A percentile compares a stretch with the other conserved stretches of the same genome.
phyloP scores from a whole-genome alignment of 352 stramenopile genomes.

The Phytophthora uliginosa region DNA sequence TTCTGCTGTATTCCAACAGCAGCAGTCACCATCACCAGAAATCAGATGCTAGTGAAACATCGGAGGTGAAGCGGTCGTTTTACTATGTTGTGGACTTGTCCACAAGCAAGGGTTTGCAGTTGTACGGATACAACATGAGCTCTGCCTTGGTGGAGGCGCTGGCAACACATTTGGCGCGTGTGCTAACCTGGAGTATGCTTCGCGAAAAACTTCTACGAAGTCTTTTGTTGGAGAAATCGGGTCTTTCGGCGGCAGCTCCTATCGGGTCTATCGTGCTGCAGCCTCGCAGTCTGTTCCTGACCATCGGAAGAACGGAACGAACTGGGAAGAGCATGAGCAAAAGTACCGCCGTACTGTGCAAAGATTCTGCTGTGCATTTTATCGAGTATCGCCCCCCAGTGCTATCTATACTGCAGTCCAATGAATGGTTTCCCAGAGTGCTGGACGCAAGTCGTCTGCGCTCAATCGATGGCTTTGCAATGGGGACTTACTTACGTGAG shows the following conservation, averaged over 20 bases:
- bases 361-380: slow-evolving; percentile 67
- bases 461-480: slow-evolving; percentile 56
- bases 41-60: slow-evolving; percentile 7
- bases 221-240: slow-evolving; percentile 72
- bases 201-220: slow-evolving; percentile 68
- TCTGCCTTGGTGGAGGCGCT: slow-evolving; percentile 66
- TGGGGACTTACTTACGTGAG: slow-evolving; percentile 70
- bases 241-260: slow-evolving; percentile 55
- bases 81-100: slow-evolving; percentile 85
- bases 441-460: slow-evolving; percentile 54
- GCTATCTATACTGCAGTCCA: slow-evolving; percentile 55
- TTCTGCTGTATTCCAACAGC: slow-evolving; percentile 58
- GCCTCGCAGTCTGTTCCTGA: slow-evolving; percentile 58
- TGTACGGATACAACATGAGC: slow-evolving; percentile 89
- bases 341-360: slow-evolving; percentile 44
- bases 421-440: slow-evolving; percentile 52
- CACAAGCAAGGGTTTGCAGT: slow-evolving; percentile 53
- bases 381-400: slow-evolving; percentile 63
- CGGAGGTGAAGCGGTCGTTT: slow-evolving; percentile 64
- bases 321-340: slow-evolving; percentile 48
- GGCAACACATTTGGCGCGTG: slow-evolving; percentile 56
- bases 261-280: slow-evolving; percentile 66
- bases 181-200: slow-evolving; percentile 82
- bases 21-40: slow-evolving; percentile 29
- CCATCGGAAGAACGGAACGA: slow-evolving; percentile 38